phyloP scores from a whole-genome alignment of 306 rosid genomes.

The Pyrus bretschneideri region DNA sequence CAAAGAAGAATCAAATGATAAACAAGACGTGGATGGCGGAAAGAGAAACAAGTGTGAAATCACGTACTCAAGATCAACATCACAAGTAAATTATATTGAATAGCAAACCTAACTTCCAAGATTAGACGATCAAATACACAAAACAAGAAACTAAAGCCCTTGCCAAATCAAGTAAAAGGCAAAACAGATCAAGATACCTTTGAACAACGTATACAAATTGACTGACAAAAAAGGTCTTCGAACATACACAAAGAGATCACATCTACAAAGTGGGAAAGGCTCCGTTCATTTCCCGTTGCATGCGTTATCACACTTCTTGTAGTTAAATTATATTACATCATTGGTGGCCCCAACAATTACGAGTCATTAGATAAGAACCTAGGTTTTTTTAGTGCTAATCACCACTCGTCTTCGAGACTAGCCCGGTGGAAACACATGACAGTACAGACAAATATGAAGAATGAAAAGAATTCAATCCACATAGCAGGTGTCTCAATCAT shows the following conservation, averaged over 20 bases:
- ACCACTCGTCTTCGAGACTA: constrained; percentile 94
- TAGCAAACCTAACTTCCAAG: background rate
- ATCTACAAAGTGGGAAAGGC: constrained; percentile 32
- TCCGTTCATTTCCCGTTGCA: constrained; percentile 9
- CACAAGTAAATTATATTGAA: background rate
- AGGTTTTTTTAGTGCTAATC: constrained; percentile 1
- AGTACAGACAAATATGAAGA: constrained; percentile 84
- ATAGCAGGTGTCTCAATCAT: constrained; percentile 93
- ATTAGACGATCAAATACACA: background rate
- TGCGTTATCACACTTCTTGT: constrained; percentile 3
- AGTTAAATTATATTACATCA: background rate
- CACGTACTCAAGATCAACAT: background rate
- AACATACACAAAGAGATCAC: background rate
- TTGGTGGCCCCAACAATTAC: constrained; percentile 9
- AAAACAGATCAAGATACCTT: constrained; percentile 8
- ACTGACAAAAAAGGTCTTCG: background rate
- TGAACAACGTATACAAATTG: constrained; percentile 1
- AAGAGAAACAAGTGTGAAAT: background rate
- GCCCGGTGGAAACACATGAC: constrained; percentile 92
- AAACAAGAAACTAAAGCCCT: background rate
- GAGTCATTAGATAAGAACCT: constrained; percentile 6
- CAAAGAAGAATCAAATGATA: background rate
- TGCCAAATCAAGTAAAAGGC: background rate
- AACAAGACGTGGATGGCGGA: background rate
- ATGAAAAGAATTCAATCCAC: constrained; percentile 89